Conservation (phyloP, 169 alveolate genomes). For the Besnoitia besnoiti region DNA sequence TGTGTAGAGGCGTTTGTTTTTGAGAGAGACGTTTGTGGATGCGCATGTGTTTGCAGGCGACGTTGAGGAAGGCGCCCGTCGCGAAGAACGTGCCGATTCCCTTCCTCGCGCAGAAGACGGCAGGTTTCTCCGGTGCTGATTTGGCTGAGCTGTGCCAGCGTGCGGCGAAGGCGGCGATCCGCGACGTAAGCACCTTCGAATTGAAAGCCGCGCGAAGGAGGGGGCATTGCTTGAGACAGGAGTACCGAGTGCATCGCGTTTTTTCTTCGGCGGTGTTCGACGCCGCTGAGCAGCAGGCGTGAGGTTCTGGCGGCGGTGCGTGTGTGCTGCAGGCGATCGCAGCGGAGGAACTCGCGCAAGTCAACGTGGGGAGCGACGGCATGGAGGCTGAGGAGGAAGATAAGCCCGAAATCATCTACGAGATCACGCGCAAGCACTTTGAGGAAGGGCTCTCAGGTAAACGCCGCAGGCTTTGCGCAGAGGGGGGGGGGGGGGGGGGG, state of each 20-base stretch:
- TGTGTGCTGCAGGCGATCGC: slow-evolving; percentile 74
- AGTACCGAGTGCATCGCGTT: no score
- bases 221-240: no score
- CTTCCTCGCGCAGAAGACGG: slow-evolving; percentile 98
- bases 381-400: slow-evolving; percentile 77
- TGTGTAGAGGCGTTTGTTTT: not conserved
- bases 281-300: not conserved
- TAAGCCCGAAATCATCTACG: slow-evolving; percentile 90
- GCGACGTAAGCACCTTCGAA: slow-evolving; percentile 96
- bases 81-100: slow-evolving; percentile 97
- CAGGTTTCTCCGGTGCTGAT: slow-evolving; percentile 99
- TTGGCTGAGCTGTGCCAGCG: slow-evolving; percentile 98
- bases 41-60: slow-evolving; percentile 85
- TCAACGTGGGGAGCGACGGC: slow-evolving; percentile 74
- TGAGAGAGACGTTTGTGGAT: slow-evolving; percentile 16
- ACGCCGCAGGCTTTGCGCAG: no score
- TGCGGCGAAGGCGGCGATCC: slow-evolving; percentile 99
- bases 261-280: slow-evolving; percentile 26
- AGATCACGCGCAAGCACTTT: slow-evolving; percentile 96
- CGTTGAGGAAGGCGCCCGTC: slow-evolving; percentile 96
- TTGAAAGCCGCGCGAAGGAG: no score
- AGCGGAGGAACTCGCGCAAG: slow-evolving; percentile 81
- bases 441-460: slow-evolving; percentile 95
- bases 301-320: no score
- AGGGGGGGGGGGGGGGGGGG: no score